Conservation (phyloP, 345 rosid species). For the Mallotus nudiflorus region DNA sequence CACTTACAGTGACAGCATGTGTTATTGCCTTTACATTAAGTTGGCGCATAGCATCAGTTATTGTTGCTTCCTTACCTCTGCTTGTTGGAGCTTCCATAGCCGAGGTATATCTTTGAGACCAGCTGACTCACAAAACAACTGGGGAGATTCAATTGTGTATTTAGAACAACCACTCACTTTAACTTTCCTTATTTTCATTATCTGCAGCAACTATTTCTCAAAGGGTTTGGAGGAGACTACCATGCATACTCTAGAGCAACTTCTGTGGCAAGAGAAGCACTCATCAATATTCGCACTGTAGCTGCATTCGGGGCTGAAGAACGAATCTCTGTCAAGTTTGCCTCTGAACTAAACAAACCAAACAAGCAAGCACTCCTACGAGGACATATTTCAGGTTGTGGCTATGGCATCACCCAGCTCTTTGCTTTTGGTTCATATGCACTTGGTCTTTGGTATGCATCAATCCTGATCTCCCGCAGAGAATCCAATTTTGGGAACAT, state of each 20-base stretch:
- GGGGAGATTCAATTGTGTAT: neutral
- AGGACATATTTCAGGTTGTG: slow-evolving; percentile 82
- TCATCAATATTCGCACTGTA: slow-evolving; percentile 64
- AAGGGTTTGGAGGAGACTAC: slow-evolving; percentile 82
- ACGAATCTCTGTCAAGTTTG: slow-evolving; percentile 46
- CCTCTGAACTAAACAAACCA: slow-evolving; percentile 56
- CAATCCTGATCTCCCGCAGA: slow-evolving; percentile 51
- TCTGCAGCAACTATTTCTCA: slow-evolving; percentile 70
- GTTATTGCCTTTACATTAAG: slow-evolving; percentile 59
- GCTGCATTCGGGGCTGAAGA: slow-evolving; percentile 76
- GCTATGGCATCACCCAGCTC: slow-evolving; percentile 68
- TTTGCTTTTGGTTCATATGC: slow-evolving; percentile 65
- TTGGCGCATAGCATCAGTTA: slow-evolving; percentile 83
- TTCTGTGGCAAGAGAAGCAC: slow-evolving; percentile 70
- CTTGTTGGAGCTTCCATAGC: slow-evolving; percentile 73
- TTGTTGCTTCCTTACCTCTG: slow-evolving; percentile 72
- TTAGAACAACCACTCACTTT: neutral
- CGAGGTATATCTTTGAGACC: slow-evolving; percentile 45
- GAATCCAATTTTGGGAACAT: slow-evolving; percentile 52
- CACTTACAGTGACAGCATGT: slow-evolving; percentile 75
- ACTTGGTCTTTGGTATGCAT: slow-evolving; percentile 87
- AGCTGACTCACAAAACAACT: too few species aligned
- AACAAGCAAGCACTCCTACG: slow-evolving; percentile 53
- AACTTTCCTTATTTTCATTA: neutral
- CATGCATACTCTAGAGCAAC: slow-evolving; percentile 61